Evolutionary conservation across 169 alveolate genomes (phyloP).

Genomic region (Eimeria necatrix): DNA sequence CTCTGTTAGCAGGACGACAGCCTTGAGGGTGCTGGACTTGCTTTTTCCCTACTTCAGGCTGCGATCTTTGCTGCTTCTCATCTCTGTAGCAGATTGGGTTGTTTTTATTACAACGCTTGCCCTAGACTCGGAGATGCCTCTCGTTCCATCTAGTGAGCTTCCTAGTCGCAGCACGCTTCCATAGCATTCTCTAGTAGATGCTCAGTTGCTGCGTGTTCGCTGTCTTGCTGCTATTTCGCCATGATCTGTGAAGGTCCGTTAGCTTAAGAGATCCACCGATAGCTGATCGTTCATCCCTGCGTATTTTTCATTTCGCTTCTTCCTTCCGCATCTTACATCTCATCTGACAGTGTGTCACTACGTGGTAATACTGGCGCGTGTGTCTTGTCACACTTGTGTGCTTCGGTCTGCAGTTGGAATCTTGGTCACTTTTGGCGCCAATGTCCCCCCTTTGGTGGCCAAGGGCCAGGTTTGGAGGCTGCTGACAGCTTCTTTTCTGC

Average conservation of each 20-base stretch:
- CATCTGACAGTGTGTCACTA: too few relatives aligned
- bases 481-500: slow-evolving; percentile 88
- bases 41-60: slow-evolving; percentile 85
- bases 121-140: slow-evolving; percentile 73
- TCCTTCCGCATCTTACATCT: too few relatives aligned
- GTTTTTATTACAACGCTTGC: slow-evolving; percentile 79
- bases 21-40: slow-evolving; percentile 78
- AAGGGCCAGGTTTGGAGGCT: slow-evolving; percentile 91
- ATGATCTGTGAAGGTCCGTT: too few relatives aligned
- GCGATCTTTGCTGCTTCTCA: slow-evolving; percentile 82
- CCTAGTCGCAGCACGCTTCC: too few relatives aligned
- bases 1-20: slow-evolving; percentile 70
- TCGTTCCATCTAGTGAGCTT: slow-evolving; percentile 66
- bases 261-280: too few relatives aligned
- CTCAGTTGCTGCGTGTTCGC: too few relatives aligned
- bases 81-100: slow-evolving; percentile 82
- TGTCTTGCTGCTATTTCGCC: too few relatives aligned
- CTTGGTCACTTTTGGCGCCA: slow-evolving; percentile 86
- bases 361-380: too few relatives aligned
- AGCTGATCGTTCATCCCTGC: too few relatives aligned
- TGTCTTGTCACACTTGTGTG: too few relatives aligned
- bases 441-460: slow-evolving; percentile 86
- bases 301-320: too few relatives aligned
- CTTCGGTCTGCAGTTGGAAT: slow-evolving; percentile 79
- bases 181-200: too few relatives aligned